Base-by-base conservation (phyloP, 2,329 filamentous ascomycete species). In the Penicillium sp. region DNA sequence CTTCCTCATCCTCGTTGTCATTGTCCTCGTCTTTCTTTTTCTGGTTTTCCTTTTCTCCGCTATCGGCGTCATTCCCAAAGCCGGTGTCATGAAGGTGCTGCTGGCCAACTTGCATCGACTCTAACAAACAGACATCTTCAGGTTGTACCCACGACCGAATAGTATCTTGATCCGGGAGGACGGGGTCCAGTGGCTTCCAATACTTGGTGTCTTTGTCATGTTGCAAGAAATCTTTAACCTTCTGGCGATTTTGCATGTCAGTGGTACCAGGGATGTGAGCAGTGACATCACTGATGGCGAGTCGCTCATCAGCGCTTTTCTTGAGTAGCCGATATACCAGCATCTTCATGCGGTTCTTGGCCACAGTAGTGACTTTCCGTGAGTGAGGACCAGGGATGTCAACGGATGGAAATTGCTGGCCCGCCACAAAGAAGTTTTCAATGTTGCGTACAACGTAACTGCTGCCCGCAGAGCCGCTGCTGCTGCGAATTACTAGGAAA, bases 271-370 rank as follows among this genome's bases (percentile, higher is more conserved):
- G 85, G 45, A 96, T 86, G 60, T 98, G 92, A 30, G 80, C 84
- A 2, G 89, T 95, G 25, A 98, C 84, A 54, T 90, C 85, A n/a
- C 78, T 79, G 11, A 94, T 77, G 14, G 81, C 81, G 15, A 88
- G 76, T 30, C 79, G 75, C 43, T 80, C 71, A 16, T 82, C 77
- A 12, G 78, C 72, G 53, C 82, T 87, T 54, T 85, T 85, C 45
- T 82, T 77, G 54, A 94, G 85, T 60, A 95, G 80, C 34, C 92
- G 84, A 62, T 87, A 95, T 0, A 88, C 85, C 26, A 98, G 80
- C 82, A 95, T 95, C 70, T 92, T 95, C 64, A 98, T 81, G 23
- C 92, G 80, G 64, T 92, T 94, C 71, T 98, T 98, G 23, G 86
- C 83, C n/a, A 90, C 88, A 40, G 93, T 95, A 0, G 92, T 98